Conservation (phyloP, 1,139 yeast genomes). For the Taphrina confusa region DNA sequence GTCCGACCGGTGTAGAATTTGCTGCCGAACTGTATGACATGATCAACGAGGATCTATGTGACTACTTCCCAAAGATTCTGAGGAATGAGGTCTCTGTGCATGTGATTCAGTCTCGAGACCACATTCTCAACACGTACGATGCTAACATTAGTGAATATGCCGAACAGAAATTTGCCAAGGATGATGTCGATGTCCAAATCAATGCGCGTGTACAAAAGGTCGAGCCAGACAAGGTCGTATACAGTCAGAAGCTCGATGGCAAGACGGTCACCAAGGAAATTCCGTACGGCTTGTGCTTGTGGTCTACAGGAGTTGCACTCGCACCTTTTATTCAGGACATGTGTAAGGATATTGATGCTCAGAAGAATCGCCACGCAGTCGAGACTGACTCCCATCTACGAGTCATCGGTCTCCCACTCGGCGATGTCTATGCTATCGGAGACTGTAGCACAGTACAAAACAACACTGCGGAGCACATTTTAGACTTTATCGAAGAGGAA, state of each 20-base stretch:
- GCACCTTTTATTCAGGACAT: slow-evolving; percentile 58
- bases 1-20: slow-evolving; percentile 70
- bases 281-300: slow-evolving; percentile 62
- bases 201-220: slow-evolving; percentile 63
- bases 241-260: slow-evolving; percentile 53
- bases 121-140: slow-evolving; percentile 65
- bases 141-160: slow-evolving; percentile 63
- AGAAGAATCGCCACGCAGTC: slow-evolving; percentile 60
- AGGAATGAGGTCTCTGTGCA: slow-evolving; percentile 64
- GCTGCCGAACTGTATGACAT: slow-evolving; percentile 89
- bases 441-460: slow-evolving; percentile 66
- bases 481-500: slow-evolving; percentile 38
- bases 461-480: slow-evolving; percentile 57
- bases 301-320: slow-evolving; percentile 71
- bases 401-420: slow-evolving; percentile 61
- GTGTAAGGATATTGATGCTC: slow-evolving; percentile 51
- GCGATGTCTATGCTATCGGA: slow-evolving; percentile 65
- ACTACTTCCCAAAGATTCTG: slow-evolving; percentile 56
- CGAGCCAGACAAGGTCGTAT: slow-evolving; percentile 56
- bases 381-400: slow-evolving; percentile 68
- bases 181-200: slow-evolving; percentile 59
- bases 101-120: slow-evolving; percentile 64
- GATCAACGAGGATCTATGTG: slow-evolving; percentile 69
- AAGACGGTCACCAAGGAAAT: slow-evolving; percentile 53
- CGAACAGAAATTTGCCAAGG: slow-evolving; percentile 59